Evolutionary conservation across 108 stramenopile genomes (phyloP), one percentile per base, ranked within the genome.

Genomic region (Nitzschia sp.): DNA sequence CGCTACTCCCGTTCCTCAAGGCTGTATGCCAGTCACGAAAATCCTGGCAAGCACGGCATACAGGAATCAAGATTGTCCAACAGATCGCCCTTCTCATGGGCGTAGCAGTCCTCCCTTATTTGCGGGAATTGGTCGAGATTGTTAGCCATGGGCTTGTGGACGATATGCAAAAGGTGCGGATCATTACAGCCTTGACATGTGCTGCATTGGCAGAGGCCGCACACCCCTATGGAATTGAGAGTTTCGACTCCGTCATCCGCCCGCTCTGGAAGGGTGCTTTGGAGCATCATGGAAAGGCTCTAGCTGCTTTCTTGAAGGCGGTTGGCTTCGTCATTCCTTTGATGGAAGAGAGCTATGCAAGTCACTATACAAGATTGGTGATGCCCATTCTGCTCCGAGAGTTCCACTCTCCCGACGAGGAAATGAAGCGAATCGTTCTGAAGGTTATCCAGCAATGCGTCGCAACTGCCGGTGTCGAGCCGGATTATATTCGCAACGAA

Each of bases 361-460:
- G 97, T 82, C 97, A 98, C 78, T 98, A 97, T 78, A 98, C 98
- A 2, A 82, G 97, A 34, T 85, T 98, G 72, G 97, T 98, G 19
- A 99, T 99, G 99, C 94, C 96, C 26, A 97, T 98, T 72, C 90
- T 99, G 48, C 84, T 96, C 0, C 84, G 98, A 32, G 98, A 99
- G 71, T 99, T 99, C 71, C 95, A 96, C 57, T 91, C 88, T 34
- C 93, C 94, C 2, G 98, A 97, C 70, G 94, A 95, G 74, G 95
- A 96, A 77, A 99, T 98, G 97, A 97, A 98, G 70, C 86, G 94
- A 49, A 98, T 98, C 64, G 98, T 98, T 19, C 83, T 99, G 8
- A 98, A 98, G 82, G 99, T 99, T 28, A 92, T 99, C 70, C 93
- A 98, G 74, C 99, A 99, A 79, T 99, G 98, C 66, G 98, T 99